These are phyloP conservation scores for Neurospora africana DNA, from an alignment of 495 filamentous ascomycete species.

Conservation along the genomic window DNA sequence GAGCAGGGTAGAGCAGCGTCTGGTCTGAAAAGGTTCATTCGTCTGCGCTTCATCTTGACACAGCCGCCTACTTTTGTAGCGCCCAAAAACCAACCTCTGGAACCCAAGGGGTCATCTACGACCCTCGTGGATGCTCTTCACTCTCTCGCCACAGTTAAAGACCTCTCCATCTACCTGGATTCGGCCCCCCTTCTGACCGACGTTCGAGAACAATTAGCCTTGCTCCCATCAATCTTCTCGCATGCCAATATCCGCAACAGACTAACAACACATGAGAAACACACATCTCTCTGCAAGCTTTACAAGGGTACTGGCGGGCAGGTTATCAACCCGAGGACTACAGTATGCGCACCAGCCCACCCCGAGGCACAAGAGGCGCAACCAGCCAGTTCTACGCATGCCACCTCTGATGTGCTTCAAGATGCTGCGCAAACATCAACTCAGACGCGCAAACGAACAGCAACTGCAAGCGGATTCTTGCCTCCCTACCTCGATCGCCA, in stretches of 20 bases:
- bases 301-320: neutral
- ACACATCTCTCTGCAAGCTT: accelerated
- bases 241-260: accelerated
- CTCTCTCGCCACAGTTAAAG: neutral
- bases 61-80: neutral
- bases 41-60: neutral
- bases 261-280: neutral
- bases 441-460: neutral
- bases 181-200: accelerated
- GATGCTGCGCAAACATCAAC: neutral
- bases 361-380: neutral
- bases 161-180: neutral
- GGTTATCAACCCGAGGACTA: neutral
- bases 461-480: neutral
- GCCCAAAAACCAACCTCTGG: neutral
- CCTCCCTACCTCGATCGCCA: neutral
- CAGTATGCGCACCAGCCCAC: neutral
- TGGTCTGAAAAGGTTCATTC: neutral
- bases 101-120: neutral
- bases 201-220: neutral
- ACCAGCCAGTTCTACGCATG: neutral
- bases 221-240: neutral
- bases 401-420: neutral
- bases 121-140: neutral
- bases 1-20: neutral